Evolutionary conservation across 2,329 filamentous ascomycete genomes (phyloP).

Genomic region (Aspergillus novofumigatus): DNA sequence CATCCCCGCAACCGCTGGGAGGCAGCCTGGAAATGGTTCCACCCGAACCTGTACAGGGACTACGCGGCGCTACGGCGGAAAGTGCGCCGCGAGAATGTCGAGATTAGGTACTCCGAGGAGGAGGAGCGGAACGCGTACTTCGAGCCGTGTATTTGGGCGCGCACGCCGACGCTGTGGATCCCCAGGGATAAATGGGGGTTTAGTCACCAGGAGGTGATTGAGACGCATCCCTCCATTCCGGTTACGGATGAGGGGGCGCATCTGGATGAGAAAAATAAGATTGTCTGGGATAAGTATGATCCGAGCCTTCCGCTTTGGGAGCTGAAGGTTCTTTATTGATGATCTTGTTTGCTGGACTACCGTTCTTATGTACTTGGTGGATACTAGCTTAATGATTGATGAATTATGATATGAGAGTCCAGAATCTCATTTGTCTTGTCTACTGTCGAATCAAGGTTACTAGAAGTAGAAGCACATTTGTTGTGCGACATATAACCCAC

Average conservation of each 20-base stretch:
- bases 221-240: slow-evolving; percentile 65
- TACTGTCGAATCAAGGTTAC: not conserved
- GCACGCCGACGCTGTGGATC: slow-evolving; percentile 71
- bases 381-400: not conserved
- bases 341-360: not conserved
- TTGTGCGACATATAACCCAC: not conserved
- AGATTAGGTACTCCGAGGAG: slow-evolving; percentile 59
- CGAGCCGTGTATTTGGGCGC: slow-evolving; percentile 63
- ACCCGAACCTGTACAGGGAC: slow-evolving; percentile 71
- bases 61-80: slow-evolving; percentile 68
- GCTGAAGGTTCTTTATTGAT: slow-evolving; percentile 48
- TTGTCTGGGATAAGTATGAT: slow-evolving; percentile 57
- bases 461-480: not conserved
- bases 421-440: not conserved
- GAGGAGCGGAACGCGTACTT: slow-evolving; percentile 65
- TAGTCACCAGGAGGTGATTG: slow-evolving; percentile 69
- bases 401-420: not conserved
- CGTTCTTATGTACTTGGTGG: not conserved
- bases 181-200: slow-evolving; percentile 71
- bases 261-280: slow-evolving; percentile 65
- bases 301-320: slow-evolving; percentile 55
- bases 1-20: slow-evolving; percentile 8
- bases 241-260: slow-evolving; percentile 75
- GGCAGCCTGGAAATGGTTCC: slow-evolving; percentile 47
- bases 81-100: slow-evolving; percentile 56